Evolutionary conservation across 2,329 filamentous ascomycete genomes (phyloP).

Genomic region (Fusarium proliferatum): DNA sequence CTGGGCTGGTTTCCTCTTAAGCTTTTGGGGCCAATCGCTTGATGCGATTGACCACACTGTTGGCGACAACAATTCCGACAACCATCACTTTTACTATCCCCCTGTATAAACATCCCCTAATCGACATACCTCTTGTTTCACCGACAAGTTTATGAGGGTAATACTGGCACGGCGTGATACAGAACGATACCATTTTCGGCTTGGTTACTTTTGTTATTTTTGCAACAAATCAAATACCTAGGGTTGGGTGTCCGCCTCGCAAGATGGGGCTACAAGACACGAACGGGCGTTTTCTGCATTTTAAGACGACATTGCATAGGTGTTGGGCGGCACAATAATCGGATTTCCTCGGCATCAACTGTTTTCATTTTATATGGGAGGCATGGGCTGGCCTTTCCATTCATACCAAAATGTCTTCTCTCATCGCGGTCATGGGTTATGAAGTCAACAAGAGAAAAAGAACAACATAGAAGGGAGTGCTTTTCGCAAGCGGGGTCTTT

Average conservation of each 20-base stretch:
- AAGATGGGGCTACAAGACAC: slow-evolving; percentile 55
- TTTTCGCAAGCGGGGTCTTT: slow-evolving; percentile 48
- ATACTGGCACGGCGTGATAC: slow-evolving; percentile 55
- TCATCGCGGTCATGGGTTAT: slow-evolving; percentile 54
- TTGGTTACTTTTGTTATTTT: slow-evolving; percentile 47
- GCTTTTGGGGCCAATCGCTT: slow-evolving; percentile 42
- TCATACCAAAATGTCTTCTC: slow-evolving; percentile 49
- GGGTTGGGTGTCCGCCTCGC: slow-evolving; percentile 47
- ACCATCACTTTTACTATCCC: slow-evolving; percentile 33
- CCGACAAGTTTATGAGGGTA: slow-evolving; percentile 51
- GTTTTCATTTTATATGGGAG: slow-evolving; percentile 49
- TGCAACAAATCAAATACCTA: slow-evolving; percentile 46
- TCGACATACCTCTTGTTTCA: slow-evolving; percentile 55
- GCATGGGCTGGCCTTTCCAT: slow-evolving; percentile 37
- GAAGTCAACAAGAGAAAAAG: slow-evolving; percentile 58
- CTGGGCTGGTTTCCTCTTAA: slow-evolving; percentile 54
- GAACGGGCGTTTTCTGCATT: slow-evolving; percentile 59
- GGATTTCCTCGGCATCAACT: slow-evolving; percentile 46
- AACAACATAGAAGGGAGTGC: slow-evolving; percentile 60
- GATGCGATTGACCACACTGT: slow-evolving; percentile 44
- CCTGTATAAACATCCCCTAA: slow-evolving; percentile 63
- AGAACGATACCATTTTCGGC: slow-evolving; percentile 61
- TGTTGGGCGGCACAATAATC: slow-evolving; percentile 49
- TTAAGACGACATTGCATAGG: slow-evolving; percentile 60
- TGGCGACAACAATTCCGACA: slow-evolving; percentile 46